phyloP scores from a whole-genome alignment of 768 basidiomycete species.

The Trametopsis cervina region DNA sequence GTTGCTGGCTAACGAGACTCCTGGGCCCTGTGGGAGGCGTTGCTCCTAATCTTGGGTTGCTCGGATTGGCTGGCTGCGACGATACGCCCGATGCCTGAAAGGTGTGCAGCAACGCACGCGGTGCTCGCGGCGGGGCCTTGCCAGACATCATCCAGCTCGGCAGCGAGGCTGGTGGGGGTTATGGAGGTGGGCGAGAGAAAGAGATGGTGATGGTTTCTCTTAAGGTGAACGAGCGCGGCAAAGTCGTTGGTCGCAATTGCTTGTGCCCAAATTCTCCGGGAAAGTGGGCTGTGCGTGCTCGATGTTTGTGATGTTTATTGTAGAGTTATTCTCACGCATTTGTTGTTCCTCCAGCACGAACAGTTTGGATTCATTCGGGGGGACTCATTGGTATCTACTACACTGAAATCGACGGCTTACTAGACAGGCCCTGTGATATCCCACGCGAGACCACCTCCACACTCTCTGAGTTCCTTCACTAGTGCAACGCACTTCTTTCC shows the following conservation, averaged over 20 bases:
- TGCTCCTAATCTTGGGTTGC: constrained; percentile 38
- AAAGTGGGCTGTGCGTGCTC: too few species aligned
- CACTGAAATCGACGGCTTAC: neutral
- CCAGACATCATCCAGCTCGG: constrained; percentile 51
- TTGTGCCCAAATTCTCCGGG: neutral
- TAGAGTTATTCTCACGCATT: neutral
- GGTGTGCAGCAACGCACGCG: constrained; percentile 56
- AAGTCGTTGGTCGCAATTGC: neutral
- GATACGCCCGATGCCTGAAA: constrained; percentile 25
- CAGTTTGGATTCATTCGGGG: neutral
- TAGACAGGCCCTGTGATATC: too few species aligned
- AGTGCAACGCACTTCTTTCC: too few species aligned
- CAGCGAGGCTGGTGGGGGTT: constrained; percentile 6
- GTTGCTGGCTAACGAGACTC: constrained; percentile 43
- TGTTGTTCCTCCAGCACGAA: neutral
- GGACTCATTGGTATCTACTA: neutral
- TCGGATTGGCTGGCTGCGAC: constrained; percentile 29
- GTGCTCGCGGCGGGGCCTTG: constrained; percentile 70
- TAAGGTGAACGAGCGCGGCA: constrained; percentile 1
- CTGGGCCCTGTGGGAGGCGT: constrained; percentile 63
- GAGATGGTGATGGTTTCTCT: constrained; percentile 6
- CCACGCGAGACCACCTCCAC: too few species aligned
- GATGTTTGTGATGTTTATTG: too few species aligned
- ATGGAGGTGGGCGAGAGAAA: constrained; percentile 2
- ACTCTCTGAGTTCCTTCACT: too few species aligned